These are phyloP conservation scores for Baudoinia panamericana DNA, from an alignment of 495 filamentous ascomycete species.

Conservation along the genomic window DNA sequence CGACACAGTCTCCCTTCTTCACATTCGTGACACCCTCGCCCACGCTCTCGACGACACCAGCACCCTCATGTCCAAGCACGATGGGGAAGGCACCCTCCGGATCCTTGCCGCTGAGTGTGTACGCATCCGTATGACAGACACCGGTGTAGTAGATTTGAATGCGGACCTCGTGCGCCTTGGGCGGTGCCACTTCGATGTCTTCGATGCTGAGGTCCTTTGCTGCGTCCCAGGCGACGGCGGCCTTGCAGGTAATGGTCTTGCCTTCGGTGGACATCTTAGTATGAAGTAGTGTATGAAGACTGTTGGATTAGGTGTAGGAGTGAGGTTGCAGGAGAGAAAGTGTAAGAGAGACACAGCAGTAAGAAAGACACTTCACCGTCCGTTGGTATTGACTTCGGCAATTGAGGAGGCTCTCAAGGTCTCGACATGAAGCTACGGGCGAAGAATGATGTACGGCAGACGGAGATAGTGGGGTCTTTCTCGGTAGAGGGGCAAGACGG, in stretches of 20 bases:
- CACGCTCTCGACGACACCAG: slow-evolving; percentile 91
- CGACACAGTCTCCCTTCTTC: slow-evolving; percentile 82
- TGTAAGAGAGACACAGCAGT: too few species aligned
- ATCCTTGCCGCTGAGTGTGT: slow-evolving; percentile 95
- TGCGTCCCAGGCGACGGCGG: slow-evolving; percentile 92
- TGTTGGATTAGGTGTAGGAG: too few species aligned
- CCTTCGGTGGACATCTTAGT: slow-evolving; percentile 18
- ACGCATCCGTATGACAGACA: slow-evolving; percentile 98
- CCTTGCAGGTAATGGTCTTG: slow-evolving; percentile 38
- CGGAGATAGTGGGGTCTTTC: too few species aligned
- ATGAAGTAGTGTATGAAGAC: too few species aligned
- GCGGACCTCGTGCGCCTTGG: slow-evolving; percentile 89
- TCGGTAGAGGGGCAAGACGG: too few species aligned
- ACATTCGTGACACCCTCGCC: slow-evolving; percentile 91
- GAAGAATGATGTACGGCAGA: too few species aligned
- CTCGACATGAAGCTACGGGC: too few species aligned
- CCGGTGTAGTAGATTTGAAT: slow-evolving; percentile 95
- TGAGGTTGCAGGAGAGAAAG: not conserved
- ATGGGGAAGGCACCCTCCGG: slow-evolving; percentile 97
- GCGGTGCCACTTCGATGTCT: slow-evolving; percentile 81
- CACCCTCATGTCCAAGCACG: slow-evolving; percentile 91
- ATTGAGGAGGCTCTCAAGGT: too few species aligned
- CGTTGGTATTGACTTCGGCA: too few species aligned
- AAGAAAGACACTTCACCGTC: too few species aligned
- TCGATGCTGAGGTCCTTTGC: slow-evolving; percentile 79